A percentile compares a stretch with the other conserved stretches of the same genome.
phyloP scores from a whole-genome alignment of 345 rosid species.

The Chamaenerion angustifolium region DNA sequence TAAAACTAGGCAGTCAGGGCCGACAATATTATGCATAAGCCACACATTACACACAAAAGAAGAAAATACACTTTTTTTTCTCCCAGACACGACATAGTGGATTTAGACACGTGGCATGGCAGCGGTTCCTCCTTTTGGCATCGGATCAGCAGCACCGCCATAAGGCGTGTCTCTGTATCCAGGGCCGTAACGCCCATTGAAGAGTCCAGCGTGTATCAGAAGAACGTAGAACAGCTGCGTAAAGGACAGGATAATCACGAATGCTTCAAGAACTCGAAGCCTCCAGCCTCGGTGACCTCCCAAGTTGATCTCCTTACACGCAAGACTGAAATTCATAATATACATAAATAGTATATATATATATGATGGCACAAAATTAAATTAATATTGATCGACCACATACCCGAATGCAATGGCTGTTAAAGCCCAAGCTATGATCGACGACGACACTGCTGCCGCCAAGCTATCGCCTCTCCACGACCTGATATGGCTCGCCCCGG shows the following conservation, averaged over 20 bases:
- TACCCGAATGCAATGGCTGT: conserved; percentile 83
- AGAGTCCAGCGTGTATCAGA: conserved; percentile 65
- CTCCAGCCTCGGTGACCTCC: conserved; percentile 92
- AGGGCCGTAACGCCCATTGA: conserved; percentile 63
- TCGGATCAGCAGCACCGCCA: conserved; percentile 3
- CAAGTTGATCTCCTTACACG: conserved; percentile 66
- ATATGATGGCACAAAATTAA: too few relatives aligned
- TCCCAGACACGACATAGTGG: too few relatives aligned
- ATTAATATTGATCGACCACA: too few relatives aligned
- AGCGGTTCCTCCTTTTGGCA: too few relatives aligned
- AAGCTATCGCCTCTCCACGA: conserved; percentile 72
- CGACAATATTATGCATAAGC: too few relatives aligned
- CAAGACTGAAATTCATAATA: conserved; percentile 28
- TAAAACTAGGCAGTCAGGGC: too few relatives aligned
- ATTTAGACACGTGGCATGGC: too few relatives aligned
- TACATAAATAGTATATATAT: too few relatives aligned
- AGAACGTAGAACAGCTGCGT: conserved; percentile 52
- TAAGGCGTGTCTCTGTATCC: conserved; percentile 54
- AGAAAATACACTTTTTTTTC: too few relatives aligned
- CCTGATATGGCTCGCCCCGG: conserved; percentile 63
- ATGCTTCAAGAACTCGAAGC: conserved; percentile 51
- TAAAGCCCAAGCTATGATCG: conserved; percentile 64
- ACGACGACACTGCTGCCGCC: conserved; percentile 60
- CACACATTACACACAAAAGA: too few relatives aligned
- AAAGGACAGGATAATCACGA: conserved; percentile 51